Evolutionary conservation across 306 rosid species (phyloP).

Genomic region (Datisca glomerata): DNA sequence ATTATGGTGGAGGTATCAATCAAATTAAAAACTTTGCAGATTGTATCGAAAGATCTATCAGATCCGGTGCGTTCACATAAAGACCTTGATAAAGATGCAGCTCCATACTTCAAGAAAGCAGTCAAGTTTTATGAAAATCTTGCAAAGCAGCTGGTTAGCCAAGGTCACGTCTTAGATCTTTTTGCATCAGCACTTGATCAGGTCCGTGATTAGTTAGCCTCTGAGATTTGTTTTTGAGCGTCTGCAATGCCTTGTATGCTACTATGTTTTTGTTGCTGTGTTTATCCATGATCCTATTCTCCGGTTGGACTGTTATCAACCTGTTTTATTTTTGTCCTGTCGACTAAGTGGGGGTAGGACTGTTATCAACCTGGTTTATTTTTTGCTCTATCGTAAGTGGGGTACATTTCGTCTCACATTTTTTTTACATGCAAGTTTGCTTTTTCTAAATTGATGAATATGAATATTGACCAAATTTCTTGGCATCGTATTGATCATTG

Average conservation of each 20-base stretch:
- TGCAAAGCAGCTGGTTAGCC: slow-evolving; percentile 83
- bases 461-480: no score
- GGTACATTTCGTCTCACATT: no score
- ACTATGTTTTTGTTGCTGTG: no score
- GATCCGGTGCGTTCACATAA: slow-evolving; percentile 98
- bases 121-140: slow-evolving; percentile 75
- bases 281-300: background rate
- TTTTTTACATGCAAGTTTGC: no score
- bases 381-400: no score
- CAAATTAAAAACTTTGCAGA: slow-evolving; percentile 38
- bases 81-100: slow-evolving; percentile 96
- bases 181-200: slow-evolving; percentile 99
- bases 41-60: slow-evolving; percentile 77
- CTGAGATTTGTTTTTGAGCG: background rate
- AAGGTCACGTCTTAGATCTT: slow-evolving; percentile 87
- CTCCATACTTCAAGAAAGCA: slow-evolving; percentile 88
- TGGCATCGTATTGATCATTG: no score
- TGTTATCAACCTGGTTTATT: no score
- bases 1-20: background rate
- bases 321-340: no score
- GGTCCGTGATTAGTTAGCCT: slow-evolving; percentile 34
- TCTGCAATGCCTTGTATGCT: no score
- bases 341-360: no score
- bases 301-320: no score
- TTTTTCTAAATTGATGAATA: no score